Percentiles rank a stretch among this genome's conserved stretches.
phyloP scores from a whole-genome alignment of 306 rosid genomes.

The Fragaria vesca region DNA sequence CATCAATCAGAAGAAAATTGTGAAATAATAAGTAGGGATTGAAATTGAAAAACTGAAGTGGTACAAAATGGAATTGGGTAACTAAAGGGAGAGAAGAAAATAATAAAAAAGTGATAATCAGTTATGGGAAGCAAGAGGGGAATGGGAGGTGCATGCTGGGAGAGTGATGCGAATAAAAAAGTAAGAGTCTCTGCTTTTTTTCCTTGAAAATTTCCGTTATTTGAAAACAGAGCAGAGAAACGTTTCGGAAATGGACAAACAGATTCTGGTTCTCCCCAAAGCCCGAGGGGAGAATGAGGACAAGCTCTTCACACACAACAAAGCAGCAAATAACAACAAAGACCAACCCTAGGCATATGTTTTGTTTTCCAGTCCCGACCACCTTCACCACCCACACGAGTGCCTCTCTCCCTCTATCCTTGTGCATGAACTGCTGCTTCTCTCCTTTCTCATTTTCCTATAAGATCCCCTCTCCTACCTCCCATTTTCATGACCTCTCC shows the following conservation, averaged over 20 bases:
- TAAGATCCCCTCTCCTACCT: too few species aligned
- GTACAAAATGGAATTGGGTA: background rate
- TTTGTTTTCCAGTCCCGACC: constrained; percentile 15
- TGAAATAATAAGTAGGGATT: too few species aligned
- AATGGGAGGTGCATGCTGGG: constrained; percentile 20
- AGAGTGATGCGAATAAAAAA: constrained; percentile 11
- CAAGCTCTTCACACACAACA: background rate
- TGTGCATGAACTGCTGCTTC: too few species aligned
- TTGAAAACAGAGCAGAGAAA: constrained; percentile 26
- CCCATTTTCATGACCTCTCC: too few species aligned
- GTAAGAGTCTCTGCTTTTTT: background rate
- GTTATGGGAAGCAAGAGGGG: background rate
- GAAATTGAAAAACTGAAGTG: too few species aligned
- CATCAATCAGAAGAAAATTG: too few species aligned
- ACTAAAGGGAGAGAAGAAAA: background rate
- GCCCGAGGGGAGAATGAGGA: constrained; percentile 33
- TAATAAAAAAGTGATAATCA: background rate
- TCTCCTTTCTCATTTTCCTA: too few species aligned
- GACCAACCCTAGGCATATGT: constrained; percentile 18
- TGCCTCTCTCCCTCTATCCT: background rate
- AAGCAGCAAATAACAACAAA: constrained; percentile 15
- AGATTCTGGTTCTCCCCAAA: constrained; percentile 47
- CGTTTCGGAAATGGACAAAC: constrained; percentile 47
- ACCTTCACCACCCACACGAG: constrained; percentile 69
- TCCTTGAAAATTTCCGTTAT: constrained; percentile 32